Base-by-base conservation (phyloP, 805 yeast genomes). In the Kuraishia capsulata region DNA sequence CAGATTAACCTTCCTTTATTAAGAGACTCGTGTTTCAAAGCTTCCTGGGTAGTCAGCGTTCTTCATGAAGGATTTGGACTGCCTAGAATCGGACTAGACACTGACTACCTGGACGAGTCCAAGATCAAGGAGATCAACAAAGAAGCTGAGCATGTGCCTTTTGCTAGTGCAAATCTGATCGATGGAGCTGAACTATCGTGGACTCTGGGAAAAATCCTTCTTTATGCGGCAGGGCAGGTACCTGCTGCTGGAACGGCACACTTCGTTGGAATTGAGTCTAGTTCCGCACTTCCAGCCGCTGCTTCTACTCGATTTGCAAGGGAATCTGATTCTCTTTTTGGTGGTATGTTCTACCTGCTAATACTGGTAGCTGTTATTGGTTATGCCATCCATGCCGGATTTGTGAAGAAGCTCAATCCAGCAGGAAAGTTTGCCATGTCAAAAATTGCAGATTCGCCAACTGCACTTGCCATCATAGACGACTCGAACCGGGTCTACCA, bases 31-130 rank as follows among this genome's bases (percentile, higher is more conserved):
- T 92, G 98, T 55, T 92, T 92, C 65, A 92, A 92, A 52, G 94
- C 96, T 4, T 78, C 85, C 41, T 92, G 98, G 97, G 88, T 92
- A 2, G 67, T 88, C 29, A 88, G 83, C 51, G 73, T 92, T 24
- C 61, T 92, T 20, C 96, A 87, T 54, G 96, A 89, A 47, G 98
- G 98, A 0, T 90, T 90, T 54, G 85, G 79, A 19, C 67, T 92
- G 28, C 97, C 98, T 1, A 57, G 89, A 43, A 59, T 75, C 3
- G 86, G 73, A 4, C 48, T 76, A 35, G 86, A 80, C 34, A 44
- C 57, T 14, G 56, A 51, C 20, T 53, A 50, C 26, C 38, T 48
- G n/a, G 41, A 46, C 20, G 44, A 44, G n/a, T 51, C 45, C 30
- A 52, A 52, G 43, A 52, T 52, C 5, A 46, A 41, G 33, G 46